These are phyloP conservation scores for Epicoccum nigrum DNA, from an alignment of 2,329 filamentous ascomycete species.

Conservation along the genomic window DNA sequence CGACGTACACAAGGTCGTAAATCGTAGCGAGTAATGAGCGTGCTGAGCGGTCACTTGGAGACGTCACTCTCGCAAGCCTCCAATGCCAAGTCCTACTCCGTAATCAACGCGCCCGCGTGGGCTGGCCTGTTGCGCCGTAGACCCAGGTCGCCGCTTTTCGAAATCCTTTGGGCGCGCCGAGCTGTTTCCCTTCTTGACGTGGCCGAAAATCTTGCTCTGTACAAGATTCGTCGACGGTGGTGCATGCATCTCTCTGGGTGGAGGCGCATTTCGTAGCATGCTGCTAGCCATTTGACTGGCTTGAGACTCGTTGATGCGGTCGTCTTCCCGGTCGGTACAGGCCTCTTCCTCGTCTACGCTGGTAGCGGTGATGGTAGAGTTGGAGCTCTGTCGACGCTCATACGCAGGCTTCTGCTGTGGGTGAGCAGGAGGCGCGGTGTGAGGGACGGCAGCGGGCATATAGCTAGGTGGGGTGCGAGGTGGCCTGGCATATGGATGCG, in stretches of 20 bases:
- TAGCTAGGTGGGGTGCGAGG: slow-evolving; percentile 53
- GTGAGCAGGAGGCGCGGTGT: slow-evolving; percentile 51
- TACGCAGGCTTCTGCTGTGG: slow-evolving; percentile 39
- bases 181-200: slow-evolving; percentile 62
- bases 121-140: slow-evolving; percentile 30
- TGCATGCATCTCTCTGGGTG: slow-evolving; percentile 43
- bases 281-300: slow-evolving; percentile 78
- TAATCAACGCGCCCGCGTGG: slow-evolving; percentile 56
- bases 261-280: slow-evolving; percentile 68
- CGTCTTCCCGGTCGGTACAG: slow-evolving; percentile 67
- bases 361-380: slow-evolving; percentile 57
- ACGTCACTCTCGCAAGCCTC: slow-evolving; percentile 45
- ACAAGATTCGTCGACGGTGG: slow-evolving; percentile 43
- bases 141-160: slow-evolving; percentile 41
- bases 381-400: slow-evolving; percentile 70
- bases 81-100: slow-evolving; percentile 63
- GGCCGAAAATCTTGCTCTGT: slow-evolving; percentile 69
- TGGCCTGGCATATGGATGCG: slow-evolving; percentile 65
- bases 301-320: slow-evolving; percentile 73
- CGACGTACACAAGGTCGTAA: slow-evolving; percentile 14
- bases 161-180: slow-evolving; percentile 38
- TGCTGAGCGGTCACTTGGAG: slow-evolving; percentile 25
- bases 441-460: slow-evolving; percentile 40
- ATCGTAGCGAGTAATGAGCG: slow-evolving; percentile 23
- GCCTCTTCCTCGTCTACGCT: slow-evolving; percentile 51